These are phyloP conservation scores for Batkoa obscura DNA, from an alignment of 371 early-diverging fungal species.

Conservation along the genomic window DNA sequence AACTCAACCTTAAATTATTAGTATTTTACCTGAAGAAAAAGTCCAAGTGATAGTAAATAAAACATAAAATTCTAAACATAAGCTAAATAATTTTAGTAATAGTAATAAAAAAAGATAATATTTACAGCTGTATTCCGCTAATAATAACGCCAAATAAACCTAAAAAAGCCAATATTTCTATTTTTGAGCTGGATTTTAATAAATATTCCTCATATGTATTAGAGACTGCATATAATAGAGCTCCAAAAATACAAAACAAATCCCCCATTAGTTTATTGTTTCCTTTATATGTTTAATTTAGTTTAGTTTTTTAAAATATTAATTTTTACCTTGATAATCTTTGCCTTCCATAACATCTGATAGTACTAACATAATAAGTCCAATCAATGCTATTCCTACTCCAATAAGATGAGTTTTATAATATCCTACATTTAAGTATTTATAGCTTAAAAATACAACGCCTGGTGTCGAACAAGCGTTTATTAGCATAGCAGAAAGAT, in stretches of 20 bases:
- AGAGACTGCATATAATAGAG: slow-evolving; percentile 44
- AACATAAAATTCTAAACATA: slow-evolving; percentile 33
- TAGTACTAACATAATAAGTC: slow-evolving; percentile 39
- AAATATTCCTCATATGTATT: slow-evolving; percentile 47
- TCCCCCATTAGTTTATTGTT: slow-evolving; percentile 39
- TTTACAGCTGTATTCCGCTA: slow-evolving; percentile 38
- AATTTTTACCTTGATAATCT: not conserved
- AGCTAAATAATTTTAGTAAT: slow-evolving; percentile 4
- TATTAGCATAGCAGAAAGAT: slow-evolving; percentile 49
- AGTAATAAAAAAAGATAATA: not conserved
- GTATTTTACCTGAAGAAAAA: slow-evolving; percentile 6
- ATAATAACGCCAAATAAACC: slow-evolving; percentile 48
- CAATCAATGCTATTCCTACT: slow-evolving; percentile 34
- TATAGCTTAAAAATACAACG: slow-evolving; percentile 34
- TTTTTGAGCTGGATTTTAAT: slow-evolving; percentile 38
- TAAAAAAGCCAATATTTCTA: slow-evolving; percentile 48
- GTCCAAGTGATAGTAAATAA: slow-evolving; percentile 18
- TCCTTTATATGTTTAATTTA: slow-evolving; percentile 13
- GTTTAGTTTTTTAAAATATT: no score
- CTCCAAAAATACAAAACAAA: slow-evolving; percentile 40
- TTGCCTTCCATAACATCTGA: slow-evolving; percentile 21
- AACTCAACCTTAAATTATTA: not conserved
- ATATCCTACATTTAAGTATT: slow-evolving; percentile 38
- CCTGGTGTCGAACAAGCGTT: slow-evolving; percentile 57
- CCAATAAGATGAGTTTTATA: slow-evolving; percentile 40